Conservation (phyloP, 2,329 filamentous ascomycete species). For the Fusarium austroafricanum region DNA sequence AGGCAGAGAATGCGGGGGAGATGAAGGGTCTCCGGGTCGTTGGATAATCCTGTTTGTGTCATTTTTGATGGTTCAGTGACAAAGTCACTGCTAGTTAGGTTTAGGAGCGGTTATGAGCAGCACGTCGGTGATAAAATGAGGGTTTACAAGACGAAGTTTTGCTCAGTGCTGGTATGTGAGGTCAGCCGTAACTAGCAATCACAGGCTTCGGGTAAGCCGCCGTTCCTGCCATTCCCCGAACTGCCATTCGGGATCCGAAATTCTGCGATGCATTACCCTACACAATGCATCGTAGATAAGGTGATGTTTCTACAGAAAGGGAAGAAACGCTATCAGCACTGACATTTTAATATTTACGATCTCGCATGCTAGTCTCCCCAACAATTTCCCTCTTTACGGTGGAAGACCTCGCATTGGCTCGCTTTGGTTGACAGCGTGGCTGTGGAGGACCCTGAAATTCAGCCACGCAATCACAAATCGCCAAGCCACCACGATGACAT, state of each 20-base stretch:
- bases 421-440: slow-evolving; percentile 30
- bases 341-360: not conserved
- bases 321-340: not conserved
- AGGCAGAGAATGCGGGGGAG: slow-evolving; percentile 80
- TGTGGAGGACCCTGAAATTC: slow-evolving; percentile 33
- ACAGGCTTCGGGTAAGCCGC: slow-evolving; percentile 24
- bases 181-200: not conserved
- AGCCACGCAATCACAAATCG: slow-evolving; percentile 34
- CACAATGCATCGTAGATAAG: not conserved
- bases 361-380: slow-evolving; percentile 5
- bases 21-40: slow-evolving; percentile 28
- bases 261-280: not conserved
- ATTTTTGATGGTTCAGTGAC: slow-evolving; percentile 2
- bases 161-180: slow-evolving; percentile 1
- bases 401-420: slow-evolving; percentile 8
- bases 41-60: slow-evolving; percentile 34
- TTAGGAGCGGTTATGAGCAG: not conserved
- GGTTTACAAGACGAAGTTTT: slow-evolving; percentile 6
- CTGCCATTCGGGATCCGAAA: slow-evolving; percentile 29
- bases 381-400: slow-evolving; percentile 1
- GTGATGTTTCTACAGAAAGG: too few relatives aligned
- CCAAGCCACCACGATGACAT: slow-evolving; percentile 45
- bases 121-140: not conserved
- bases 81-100: not conserved
- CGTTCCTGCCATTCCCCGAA: slow-evolving; percentile 14